Conservation (phyloP, 2,329 filamentous ascomycete species). For the Aspergillus bombycis region DNA sequence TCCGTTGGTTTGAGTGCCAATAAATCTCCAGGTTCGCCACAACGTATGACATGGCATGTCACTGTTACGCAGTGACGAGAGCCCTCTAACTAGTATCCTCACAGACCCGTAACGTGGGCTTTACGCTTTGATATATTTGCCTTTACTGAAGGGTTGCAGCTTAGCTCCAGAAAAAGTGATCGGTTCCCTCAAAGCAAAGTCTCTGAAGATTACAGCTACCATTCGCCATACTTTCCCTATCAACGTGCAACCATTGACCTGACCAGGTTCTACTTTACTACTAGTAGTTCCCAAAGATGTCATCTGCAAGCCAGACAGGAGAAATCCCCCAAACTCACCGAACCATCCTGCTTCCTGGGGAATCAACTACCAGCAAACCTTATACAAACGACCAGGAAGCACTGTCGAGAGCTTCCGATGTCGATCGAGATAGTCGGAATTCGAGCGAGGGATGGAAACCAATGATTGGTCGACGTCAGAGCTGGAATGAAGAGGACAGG, state of each 20-base stretch:
- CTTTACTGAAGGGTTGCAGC: not conserved
- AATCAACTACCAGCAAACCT: not conserved
- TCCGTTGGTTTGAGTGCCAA: not conserved
- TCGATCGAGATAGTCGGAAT: not conserved
- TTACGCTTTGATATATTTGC: not conserved
- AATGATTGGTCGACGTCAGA: constrained; percentile 33
- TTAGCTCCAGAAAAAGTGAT: not conserved
- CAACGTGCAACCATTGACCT: not conserved
- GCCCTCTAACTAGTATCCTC: not conserved
- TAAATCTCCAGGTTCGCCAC: constrained; percentile 1
- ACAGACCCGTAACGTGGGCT: constrained; percentile 1
- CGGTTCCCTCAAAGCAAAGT: not conserved
- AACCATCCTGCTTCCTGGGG: constrained; percentile 11
- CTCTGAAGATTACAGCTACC: not conserved
- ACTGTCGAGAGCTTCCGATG: not conserved
- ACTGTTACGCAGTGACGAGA: not conserved
- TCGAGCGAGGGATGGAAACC: constrained; percentile 33
- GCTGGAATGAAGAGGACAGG: constrained; percentile 54
- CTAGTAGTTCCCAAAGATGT: not conserved
- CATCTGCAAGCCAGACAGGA: not conserved
- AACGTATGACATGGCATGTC: not conserved
- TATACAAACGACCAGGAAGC: not conserved
- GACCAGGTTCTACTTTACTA: not conserved
- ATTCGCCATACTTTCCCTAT: not conserved
- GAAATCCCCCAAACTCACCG: constrained; percentile 13